Conservation (phyloP, 2,329 filamentous ascomycete species). For the Fusarium brachygibbosum region DNA sequence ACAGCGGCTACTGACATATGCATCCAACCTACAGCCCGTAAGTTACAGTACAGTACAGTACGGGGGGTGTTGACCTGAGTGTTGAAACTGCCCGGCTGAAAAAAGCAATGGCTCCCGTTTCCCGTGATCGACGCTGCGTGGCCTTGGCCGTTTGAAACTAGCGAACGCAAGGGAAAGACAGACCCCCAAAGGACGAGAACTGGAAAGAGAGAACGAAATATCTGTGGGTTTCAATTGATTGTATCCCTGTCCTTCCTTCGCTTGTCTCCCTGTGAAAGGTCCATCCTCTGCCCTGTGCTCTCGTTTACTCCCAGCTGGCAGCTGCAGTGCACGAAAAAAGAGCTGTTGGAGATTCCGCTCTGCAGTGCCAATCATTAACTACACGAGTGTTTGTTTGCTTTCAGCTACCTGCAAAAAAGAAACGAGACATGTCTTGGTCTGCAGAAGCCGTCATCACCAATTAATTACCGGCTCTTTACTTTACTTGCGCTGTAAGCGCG, state of each 20-base stretch:
- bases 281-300: conserved; percentile 24
- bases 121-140: conserved; percentile 29
- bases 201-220: background rate
- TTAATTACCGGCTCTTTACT: background rate
- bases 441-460: background rate
- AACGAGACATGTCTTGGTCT: background rate
- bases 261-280: background rate
- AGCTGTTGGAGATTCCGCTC: conserved; percentile 4
- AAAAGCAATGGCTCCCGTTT: conserved; percentile 7
- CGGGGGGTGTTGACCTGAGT: background rate
- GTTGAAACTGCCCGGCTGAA: conserved; percentile 14
- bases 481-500: background rate
- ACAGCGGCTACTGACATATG: conserved; percentile 12
- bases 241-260: background rate
- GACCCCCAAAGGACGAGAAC: background rate
- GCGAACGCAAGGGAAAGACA: conserved; percentile 2
- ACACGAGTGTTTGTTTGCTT: background rate
- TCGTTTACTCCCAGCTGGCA: background rate
- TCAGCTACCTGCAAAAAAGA: background rate
- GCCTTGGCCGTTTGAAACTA: conserved; percentile 21
- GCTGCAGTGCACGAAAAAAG: conserved; percentile 9
- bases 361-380: conserved; percentile 3
- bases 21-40: too few species aligned
- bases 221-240: conserved; percentile 1
- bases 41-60: too few species aligned